A percentile compares a stretch with the other conserved stretches of the same genome.
These are phyloP conservation scores for Candida silvicultrix DNA, from an alignment of 805 yeast genomes.

Conservation along the genomic window DNA sequence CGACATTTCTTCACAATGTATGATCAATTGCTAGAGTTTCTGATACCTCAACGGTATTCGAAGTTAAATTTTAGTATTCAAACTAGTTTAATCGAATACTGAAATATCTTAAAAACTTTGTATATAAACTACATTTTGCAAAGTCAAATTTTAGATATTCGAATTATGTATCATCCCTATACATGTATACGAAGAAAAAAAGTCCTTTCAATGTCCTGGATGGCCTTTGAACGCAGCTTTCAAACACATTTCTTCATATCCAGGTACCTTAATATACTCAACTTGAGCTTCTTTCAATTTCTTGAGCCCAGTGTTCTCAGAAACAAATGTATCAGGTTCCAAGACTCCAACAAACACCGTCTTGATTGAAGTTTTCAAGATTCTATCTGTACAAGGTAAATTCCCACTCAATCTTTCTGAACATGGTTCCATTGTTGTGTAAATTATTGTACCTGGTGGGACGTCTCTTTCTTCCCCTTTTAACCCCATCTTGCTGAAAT, in stretches of 20 bases:
- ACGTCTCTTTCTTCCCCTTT: constrained; percentile 27
- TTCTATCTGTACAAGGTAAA: constrained; percentile 78
- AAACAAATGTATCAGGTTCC: constrained; percentile 89
- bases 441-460: constrained; percentile 75
- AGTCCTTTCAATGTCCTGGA: constrained; percentile 1
- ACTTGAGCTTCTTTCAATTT: constrained; percentile 53
- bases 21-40: too few species aligned
- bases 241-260: constrained; percentile 67
- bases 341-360: constrained; percentile 87
- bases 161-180: too few species aligned
- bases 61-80: too few species aligned
- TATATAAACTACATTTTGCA: not conserved
- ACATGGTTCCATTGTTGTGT: constrained; percentile 98
- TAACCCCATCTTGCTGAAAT: constrained; percentile 31
- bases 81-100: too few species aligned
- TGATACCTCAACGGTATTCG: too few species aligned
- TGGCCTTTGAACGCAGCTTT: constrained; percentile 74
- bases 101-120: too few species aligned
- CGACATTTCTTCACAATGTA: too few species aligned
- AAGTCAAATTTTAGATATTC: not conserved
- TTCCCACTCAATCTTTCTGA: constrained; percentile 86
- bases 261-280: constrained; percentile 75
- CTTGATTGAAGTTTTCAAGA: constrained; percentile 45
- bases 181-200: too few species aligned
- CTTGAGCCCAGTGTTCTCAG: constrained; percentile 57